Base-by-base conservation (phyloP, 192 early-diverging fungal species). In the Polychytrium aggregatum region DNA sequence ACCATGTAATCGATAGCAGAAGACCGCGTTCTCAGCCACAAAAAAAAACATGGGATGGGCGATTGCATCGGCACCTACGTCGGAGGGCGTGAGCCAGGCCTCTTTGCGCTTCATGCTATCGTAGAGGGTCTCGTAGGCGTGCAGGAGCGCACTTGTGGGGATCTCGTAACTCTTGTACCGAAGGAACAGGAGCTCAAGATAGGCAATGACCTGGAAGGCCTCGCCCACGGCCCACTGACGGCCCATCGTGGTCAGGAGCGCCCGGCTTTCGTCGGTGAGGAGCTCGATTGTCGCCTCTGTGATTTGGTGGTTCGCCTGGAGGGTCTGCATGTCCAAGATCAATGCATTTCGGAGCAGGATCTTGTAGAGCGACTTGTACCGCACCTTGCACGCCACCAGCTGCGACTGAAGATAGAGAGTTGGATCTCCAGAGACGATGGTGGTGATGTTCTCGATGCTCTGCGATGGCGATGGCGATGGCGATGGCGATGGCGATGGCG, bases 161-260 rank as follows among this genome's bases (percentile, higher is more conserved):
- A 76, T 43, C 39, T 64, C 53, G 35, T 75, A 51, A 29, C 25
- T 39, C 40, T 68, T 62, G 53, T 72, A 74, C 53, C 63, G 64
- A 21, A 60, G 22, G 54, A 76, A 76, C 25, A 76, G 46, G 27
- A 71, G 52, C 33, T 71, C 57, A 37, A 76, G 54, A 43, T 50
- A 60, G 8, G 38, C 26, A 29, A 74, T 75, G 14, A 74, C 57
- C 53, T 66, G 65, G 41, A 59, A 62, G 0, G 68, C 53, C 37
- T 76, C 74, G 22, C 55, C 53, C 14, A 76, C 31, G 21, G 33
- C 48, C 74, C 74, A 76, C 41, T 36, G 42, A 1, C 51, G 50
- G 9, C 55, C 60, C 38, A 55, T 52, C 9, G 65, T 58, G n/a
- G 40, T 37, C 1, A 76, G 48, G 5, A 71, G 29, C 27, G 60